phyloP scores from a whole-genome alignment of 148 eudicot species.

The Fallopia convolvulus region DNA sequence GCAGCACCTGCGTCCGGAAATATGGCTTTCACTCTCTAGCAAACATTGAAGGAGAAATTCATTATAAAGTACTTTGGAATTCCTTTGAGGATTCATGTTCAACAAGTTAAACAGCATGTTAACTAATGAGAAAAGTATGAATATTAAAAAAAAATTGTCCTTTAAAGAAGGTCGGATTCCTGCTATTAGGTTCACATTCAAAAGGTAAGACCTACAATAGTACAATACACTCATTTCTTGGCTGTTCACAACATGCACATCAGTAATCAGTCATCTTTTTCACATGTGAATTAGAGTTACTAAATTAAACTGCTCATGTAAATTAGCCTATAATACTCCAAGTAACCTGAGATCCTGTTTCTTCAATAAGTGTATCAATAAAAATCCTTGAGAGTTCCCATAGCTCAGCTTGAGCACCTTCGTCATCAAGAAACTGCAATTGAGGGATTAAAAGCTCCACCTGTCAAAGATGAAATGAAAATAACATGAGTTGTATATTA shows the following conservation, averaged over 20 bases:
- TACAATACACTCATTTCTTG: neutral
- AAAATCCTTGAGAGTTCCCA: slow-evolving; percentile 88
- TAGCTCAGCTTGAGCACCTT: slow-evolving; percentile 96
- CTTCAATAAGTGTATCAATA: slow-evolving; percentile 82
- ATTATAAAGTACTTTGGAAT: neutral
- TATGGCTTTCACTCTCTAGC: slow-evolving; percentile 81
- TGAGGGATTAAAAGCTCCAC: slow-evolving; percentile 96
- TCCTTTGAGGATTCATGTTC: neutral
- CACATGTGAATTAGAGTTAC: neutral
- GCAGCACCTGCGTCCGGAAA: slow-evolving; percentile 99
- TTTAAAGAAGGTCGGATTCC: neutral
- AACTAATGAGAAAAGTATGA: neutral
- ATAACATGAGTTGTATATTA: neutral
- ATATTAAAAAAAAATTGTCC: neutral
- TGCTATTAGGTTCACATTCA: neutral
- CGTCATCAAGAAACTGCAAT: slow-evolving; percentile 93
- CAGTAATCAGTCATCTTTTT: neutral
- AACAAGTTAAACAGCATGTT: neutral
- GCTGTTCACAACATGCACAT: neutral
- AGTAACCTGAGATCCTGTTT: slow-evolving; percentile 81
- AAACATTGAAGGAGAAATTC: slow-evolving; percentile 10
- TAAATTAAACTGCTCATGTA: neutral
- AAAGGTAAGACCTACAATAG: neutral
- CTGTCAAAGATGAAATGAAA: slow-evolving; percentile 24
- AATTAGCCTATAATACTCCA: neutral